Evolutionary conservation across 257 asterid genomes (phyloP), one percentile per base, ranked within the genome.

Genomic region (Petunia secreta): DNA sequence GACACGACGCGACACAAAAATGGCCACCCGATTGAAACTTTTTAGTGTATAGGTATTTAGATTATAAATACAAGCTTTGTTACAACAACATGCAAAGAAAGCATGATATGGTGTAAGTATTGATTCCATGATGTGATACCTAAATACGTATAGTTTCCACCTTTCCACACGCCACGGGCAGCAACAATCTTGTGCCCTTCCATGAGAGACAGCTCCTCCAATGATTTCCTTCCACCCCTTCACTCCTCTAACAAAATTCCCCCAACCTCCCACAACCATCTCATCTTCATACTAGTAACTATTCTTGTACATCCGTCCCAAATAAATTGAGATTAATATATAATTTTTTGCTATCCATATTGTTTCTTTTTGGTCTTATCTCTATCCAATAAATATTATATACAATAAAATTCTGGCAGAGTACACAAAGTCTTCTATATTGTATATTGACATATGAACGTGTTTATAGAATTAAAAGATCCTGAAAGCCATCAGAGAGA

Each of bases 151-250:
- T 83, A 83, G 77, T 82, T 87, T 77, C 88, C 84, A 82, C 88
- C 86, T 76, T 83, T 78, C 87, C 90, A 88, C 90, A 85, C 86
- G 89, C 89, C 86, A 85, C 87, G 91, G 88, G 85, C 84, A 84
- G 84, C 95, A 89, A 90, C 79, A 79, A 79, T 87, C 90, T 88
- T 92, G 97, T 92, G 94, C 81, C 87, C 85, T 82, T 85, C 84
- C 91, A 85, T 71, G 79, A 81, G 81, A 73, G 86, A 86, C 86
- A 81, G 68, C 77, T 83, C 77, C 58, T 66, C 68, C 63, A 37
- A 62, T 44, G 13, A 58, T 65, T 7, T 16, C 55, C 82, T 25
- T 25, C 25, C 25, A 25, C 25, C 25, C 25, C 25, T 25, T 25
- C 25, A 25, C 44, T 64, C 41, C 75, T 54, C 16, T 71, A 34